Evolutionary conservation across 2,329 filamentous ascomycete genomes (phyloP), one percentile per base, ranked within the genome.

Genomic region (Biscogniauxia mediterranea): DNA sequence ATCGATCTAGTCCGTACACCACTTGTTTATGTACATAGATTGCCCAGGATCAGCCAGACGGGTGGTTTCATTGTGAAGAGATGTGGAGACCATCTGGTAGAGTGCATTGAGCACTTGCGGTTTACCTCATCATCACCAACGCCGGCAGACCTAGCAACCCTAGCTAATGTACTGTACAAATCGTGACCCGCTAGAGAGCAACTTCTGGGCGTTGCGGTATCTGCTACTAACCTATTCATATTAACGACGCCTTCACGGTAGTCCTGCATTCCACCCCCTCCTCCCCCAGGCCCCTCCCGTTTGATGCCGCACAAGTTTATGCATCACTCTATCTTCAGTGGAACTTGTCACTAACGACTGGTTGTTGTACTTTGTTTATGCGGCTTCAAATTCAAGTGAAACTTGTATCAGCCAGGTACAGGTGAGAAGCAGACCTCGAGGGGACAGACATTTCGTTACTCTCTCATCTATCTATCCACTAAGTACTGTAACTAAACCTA

Each of bases 31-130:
- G 38, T 46, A 46, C 5, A 46, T n/a, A 46, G 38, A 46, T n/a
- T 46, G 6, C 38, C 64, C 52, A 23, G 63, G 63, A 65, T 66
- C 54, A 66, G 55, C 64, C 58, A 62, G 59, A 38, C 57, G 55
- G 56, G 58, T 49, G 56, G 61, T 66, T 65, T 62, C 63, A 58
- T 51, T 50, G 38, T 46, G 15, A 46, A 46, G 38, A 46, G 11
- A 46, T 46, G 38, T 46, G 38, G 38, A 46, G 38, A 46, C 11
- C 15, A 46, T 46, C 28, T 9, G 38, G 38, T 46, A 46, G 11
- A 46, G 15, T 46, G 38, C 38, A 46, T 46, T 17, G 38, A 46
- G 38, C 38, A 46, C 28, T 46, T 46, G 38, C 32, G 32, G 9
- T 46, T 46, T 11, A 46, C 17, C 38, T 46, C 38, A 2, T n/a